phyloP scores from a whole-genome alignment of 148 eudicot species.

The Diospyros kaki region DNA sequence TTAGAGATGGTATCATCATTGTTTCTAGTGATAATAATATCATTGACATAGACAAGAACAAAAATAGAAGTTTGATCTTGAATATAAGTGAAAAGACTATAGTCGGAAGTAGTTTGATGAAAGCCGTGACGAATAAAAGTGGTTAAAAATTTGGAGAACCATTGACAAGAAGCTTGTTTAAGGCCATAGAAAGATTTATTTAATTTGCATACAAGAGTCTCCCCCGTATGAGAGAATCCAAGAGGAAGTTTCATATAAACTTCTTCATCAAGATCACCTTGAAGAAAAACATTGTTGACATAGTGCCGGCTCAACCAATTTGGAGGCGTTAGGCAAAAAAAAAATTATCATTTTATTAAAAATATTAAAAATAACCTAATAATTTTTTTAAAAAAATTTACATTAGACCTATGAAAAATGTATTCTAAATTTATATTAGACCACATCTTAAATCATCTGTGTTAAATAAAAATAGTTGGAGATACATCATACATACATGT shows the following conservation, averaged over 20 bases:
- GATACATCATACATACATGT: no score
- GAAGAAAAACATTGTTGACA: not conserved
- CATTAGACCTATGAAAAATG: no score
- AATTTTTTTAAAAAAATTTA: no score
- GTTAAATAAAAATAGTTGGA: no score
- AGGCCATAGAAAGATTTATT: not conserved
- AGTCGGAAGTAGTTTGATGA: not conserved
- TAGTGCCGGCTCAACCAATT: no score
- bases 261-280: not conserved
- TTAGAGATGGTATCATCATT: not conserved
- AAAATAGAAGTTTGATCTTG: not conserved
- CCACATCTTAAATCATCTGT: no score
- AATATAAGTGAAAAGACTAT: not conserved
- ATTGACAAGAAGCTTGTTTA: constrained; percentile 2
- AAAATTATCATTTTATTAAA: no score
- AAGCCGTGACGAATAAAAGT: not conserved
- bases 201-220: constrained; percentile 7
- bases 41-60: not conserved
- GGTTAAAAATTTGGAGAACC: constrained; percentile 2
- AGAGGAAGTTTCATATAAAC: constrained; percentile 5
- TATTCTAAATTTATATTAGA: no score
- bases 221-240: not conserved
- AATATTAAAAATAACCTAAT: no score
- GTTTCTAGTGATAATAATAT: constrained; percentile 6
- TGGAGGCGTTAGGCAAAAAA: no score